These are phyloP conservation scores for Tetratostichococcus sp. DNA, from an alignment of 139 green algal species.

Conservation along the genomic window DNA sequence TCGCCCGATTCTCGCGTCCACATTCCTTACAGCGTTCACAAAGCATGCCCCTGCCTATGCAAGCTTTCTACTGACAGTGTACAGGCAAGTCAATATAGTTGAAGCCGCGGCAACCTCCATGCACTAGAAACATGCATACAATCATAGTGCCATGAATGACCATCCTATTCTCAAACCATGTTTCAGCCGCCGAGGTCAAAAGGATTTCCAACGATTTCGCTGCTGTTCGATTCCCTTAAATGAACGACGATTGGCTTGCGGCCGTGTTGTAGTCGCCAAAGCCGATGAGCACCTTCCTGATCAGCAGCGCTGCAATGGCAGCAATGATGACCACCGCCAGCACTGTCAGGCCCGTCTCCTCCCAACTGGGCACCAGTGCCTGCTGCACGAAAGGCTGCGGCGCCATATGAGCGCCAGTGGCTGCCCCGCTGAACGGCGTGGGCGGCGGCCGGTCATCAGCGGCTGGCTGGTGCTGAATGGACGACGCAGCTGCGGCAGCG, in stretches of 20 bases:
- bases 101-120: no score
- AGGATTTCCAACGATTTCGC: no score
- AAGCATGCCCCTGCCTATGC: no score
- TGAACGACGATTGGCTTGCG: not conserved
- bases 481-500: not conserved
- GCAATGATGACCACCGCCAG: conserved; percentile 41
- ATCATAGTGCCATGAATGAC: no score
- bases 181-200: no score
- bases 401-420: not conserved
- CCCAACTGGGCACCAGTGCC: conserved; percentile 12
- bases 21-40: no score
- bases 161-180: no score
- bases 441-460: not conserved
- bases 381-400: not conserved
- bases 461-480: no score
- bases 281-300: conserved; percentile 29
- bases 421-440: not conserved
- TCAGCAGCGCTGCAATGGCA: conserved; percentile 48
- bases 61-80: no score
- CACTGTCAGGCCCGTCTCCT: conserved; percentile 42
- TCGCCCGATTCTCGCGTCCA: no score
- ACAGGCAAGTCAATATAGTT: no score
- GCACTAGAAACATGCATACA: no score
- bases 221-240: not conserved
- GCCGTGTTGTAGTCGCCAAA: not conserved